These are phyloP conservation scores for Ophiostoma pallidulum DNA, from an alignment of 2,329 filamentous ascomycete genomes.

Conservation along the genomic window DNA sequence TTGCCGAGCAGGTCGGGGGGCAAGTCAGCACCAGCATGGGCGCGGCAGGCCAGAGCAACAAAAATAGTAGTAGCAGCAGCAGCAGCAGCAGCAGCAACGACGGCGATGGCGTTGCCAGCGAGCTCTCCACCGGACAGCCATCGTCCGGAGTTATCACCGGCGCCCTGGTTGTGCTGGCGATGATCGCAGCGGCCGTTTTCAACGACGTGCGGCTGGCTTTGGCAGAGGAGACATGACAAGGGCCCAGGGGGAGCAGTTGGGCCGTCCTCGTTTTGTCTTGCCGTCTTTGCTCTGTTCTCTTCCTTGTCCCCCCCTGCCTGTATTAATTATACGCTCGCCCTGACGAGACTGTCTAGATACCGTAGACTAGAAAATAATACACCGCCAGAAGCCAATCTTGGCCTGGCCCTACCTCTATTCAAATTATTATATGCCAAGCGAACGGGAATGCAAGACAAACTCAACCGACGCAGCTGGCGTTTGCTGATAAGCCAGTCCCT, in stretches of 20 bases:
- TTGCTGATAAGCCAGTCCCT: no score
- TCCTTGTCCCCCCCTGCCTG: not conserved
- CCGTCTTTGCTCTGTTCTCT: not conserved
- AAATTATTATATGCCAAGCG: no score
- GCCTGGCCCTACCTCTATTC: no score
- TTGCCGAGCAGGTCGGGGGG: conserved; percentile 35
- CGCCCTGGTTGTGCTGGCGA: conserved; percentile 8
- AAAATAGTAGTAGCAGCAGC: no score
- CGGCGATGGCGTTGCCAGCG: not conserved
- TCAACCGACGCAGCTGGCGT: no score
- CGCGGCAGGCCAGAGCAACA: not conserved
- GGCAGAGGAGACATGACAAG: not conserved
- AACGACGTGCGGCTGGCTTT: conserved; percentile 6
- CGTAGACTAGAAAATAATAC: no score
- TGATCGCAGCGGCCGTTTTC: conserved; percentile 6
- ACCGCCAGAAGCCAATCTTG: no score
- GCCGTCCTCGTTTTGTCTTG: not conserved
- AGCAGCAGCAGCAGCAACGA: not conserved
- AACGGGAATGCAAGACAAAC: no score
- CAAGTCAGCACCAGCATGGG: conserved; percentile 21
- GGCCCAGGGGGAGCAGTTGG: not conserved
- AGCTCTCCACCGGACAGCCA: not conserved
- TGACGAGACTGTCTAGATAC: not conserved
- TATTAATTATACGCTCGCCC: no score
- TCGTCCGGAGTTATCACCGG: conserved; percentile 6